Base-by-base conservation (phyloP, 2,329 filamentous ascomycete species). In the Cryoendolithus antarcticus region DNA sequence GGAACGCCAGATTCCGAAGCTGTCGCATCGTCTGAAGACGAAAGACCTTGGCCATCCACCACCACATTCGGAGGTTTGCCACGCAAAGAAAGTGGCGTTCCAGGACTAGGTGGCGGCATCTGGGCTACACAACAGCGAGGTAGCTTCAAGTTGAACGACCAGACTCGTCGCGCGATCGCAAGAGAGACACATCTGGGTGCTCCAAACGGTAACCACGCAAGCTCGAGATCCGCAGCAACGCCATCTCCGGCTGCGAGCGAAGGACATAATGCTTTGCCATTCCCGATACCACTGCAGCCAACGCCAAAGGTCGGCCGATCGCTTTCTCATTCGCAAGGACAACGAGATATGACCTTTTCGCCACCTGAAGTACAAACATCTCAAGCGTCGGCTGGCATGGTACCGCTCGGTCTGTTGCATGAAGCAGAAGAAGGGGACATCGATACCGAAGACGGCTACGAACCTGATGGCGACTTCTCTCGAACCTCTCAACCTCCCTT, bases 1-100 rank as follows among this genome's bases (percentile, higher is more conserved):
- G 86, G 86, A 6, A 95, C 89, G 1, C 89, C 89, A 13, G 91
- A 96, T 57, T 95, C 88, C 3, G 89, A 96, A 58, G 89, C 85
- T 37, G 67, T 96, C 43, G 86, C 82, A 38, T 96, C 89, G 49
- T 95, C 88, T 8, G 91, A 96, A 60, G 91, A 96, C 59, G 91
- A 98, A 61, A 72, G 51, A 27, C 55, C 55, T 4, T 58, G 55
- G 55, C 55, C 55, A 21, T 41, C 50, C 32, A 69, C 41, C 82
- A 94, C 44, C 71, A 77, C 50, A 19, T 58, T 56, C 70, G 74
- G 48, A 69, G 56, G 43, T 45, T 51, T 50, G 15, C 50, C 50
- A 21, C 41, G 52, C 37, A 50, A 49, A 34, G 51, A 58, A 37
- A 54, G 49, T 33, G 46, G 49, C 31, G 48, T 58, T 60, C 56